A percentile compares a stretch with the other conserved stretches of the same genome.
These are phyloP conservation scores for Fusarium setosum DNA, from an alignment of 2,329 filamentous ascomycete species.

Conservation along the genomic window DNA sequence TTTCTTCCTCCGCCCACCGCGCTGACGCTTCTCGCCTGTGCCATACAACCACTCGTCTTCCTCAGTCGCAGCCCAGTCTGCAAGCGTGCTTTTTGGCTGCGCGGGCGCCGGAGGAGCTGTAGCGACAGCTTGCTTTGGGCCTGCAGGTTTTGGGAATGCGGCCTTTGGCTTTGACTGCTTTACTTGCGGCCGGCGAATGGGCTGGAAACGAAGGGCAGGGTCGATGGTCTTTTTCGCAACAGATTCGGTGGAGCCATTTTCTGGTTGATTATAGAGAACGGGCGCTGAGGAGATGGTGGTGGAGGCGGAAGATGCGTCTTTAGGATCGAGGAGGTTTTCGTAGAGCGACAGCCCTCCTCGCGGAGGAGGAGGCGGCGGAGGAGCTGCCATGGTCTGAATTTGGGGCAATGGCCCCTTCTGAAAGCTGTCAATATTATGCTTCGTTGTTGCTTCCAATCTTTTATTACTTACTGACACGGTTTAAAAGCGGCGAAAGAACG, in stretches of 20 bases:
- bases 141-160: constrained; percentile 60
- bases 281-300: constrained; percentile 83
- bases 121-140: constrained; percentile 48
- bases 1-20: constrained; percentile 84
- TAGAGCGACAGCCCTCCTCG: constrained; percentile 77
- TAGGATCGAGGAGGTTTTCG: constrained; percentile 80
- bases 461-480: too few species aligned
- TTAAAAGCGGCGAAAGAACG: too few species aligned
- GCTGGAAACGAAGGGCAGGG: constrained; percentile 83
- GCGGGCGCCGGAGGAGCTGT: constrained; percentile 46
- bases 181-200: constrained; percentile 79
- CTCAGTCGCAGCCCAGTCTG: constrained; percentile 81
- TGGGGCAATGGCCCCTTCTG: neutral
- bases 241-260: constrained; percentile 56
- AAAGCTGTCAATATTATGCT: neutral
- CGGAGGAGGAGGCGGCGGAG: constrained; percentile 52
- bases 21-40: constrained; percentile 72
- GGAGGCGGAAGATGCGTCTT: constrained; percentile 55
- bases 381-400: constrained; percentile 43
- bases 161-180: constrained; percentile 71
- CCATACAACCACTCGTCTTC: constrained; percentile 86
- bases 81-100: constrained; percentile 74
- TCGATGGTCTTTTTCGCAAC: constrained; percentile 69
- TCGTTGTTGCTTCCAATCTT: neutral
- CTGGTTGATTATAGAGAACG: constrained; percentile 73